Evolutionary conservation across 352 stramenopile genomes (phyloP), one percentile per base, ranked within the genome.

Genomic region (Pythium guiyangense): DNA sequence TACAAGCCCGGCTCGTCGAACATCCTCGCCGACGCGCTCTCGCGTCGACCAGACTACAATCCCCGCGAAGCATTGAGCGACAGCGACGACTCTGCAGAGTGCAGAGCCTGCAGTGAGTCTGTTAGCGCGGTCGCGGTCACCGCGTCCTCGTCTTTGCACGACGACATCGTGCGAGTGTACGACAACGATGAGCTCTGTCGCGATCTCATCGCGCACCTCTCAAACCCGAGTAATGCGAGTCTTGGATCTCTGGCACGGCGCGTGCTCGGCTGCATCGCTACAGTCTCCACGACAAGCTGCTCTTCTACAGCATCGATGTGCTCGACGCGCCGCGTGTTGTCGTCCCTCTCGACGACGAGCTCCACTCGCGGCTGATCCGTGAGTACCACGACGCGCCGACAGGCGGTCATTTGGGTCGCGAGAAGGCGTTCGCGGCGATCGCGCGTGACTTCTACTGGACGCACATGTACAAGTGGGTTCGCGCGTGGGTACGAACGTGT

Each of bases 391-490:
- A 22, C 22, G 22, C 22, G 75, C 35, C 35, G 35, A 40, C 35
- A 40, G 35, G 9, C 9, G 14, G 73, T 48, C 20, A 9, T 11
- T 29, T 48, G 14, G 11, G 17, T 48, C 43, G 43, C 22, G 43
- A 48, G 10, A 48, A 22, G 11, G 20, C 22, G 22, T 22, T 22
- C 22, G 22, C 22, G 22, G 22, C 22, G 22, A 22, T 22, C 22
- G 22, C 22, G 35, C 35, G 9, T 40, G 35, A 40, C 35, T 14
- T 40, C 9, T 40, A 22, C 14, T 66, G 60, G 64, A 49, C 49
- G 22, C 42, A 63, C 9, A 63, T 65, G 57, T 72, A 69, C 43
- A 55, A 64, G 42, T 68, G 53, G 57, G 45, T 66, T 4, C 49
- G 34, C 20, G 35, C 12, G 31, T 71, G 65, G 15, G 60, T 64